Conservation (phyloP, 129 eudicot genomes). For the Tagetes patula region DNA sequence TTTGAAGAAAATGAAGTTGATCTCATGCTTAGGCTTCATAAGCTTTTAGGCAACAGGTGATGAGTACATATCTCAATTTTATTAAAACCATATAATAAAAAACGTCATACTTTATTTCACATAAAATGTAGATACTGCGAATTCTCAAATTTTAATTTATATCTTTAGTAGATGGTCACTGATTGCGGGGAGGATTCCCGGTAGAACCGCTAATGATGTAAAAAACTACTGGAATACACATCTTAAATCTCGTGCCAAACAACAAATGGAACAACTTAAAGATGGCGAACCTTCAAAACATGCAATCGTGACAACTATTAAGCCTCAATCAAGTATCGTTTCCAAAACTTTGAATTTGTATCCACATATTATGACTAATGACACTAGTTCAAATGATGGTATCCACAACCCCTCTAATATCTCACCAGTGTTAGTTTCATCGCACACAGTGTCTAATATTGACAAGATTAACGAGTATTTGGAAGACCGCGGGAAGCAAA, state of each 20-base stretch:
- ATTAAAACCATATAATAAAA: too few relatives aligned
- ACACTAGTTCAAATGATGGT: conserved; percentile 1
- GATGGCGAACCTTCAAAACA: conserved; percentile 15
- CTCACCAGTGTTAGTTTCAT: neutral
- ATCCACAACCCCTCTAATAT: neutral
- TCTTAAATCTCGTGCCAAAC: conserved; percentile 17
- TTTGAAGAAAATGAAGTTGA: too few relatives aligned
- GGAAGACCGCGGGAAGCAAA: neutral
- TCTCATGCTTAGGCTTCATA: too few relatives aligned
- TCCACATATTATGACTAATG: neutral
- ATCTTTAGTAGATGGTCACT: conserved; percentile 49
- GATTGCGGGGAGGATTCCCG: conserved; percentile 64
- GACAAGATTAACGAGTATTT: conserved; percentile 2
- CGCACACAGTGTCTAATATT: neutral
- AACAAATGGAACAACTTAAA: conserved; percentile 11
- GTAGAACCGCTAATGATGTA: conserved; percentile 65
- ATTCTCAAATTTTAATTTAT: too few relatives aligned
- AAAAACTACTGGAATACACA: conserved; percentile 63
- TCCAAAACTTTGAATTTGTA: conserved; percentile 13
- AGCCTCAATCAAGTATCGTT: conserved; percentile 43
- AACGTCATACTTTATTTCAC: too few relatives aligned
- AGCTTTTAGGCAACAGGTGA: too few relatives aligned
- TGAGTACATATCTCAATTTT: too few relatives aligned
- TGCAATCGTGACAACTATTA: conserved; percentile 9
- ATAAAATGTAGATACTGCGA: too few relatives aligned